Evolutionary conservation across 305 asterid genomes (phyloP).

Genomic region (Fraxinus sp.): DNA sequence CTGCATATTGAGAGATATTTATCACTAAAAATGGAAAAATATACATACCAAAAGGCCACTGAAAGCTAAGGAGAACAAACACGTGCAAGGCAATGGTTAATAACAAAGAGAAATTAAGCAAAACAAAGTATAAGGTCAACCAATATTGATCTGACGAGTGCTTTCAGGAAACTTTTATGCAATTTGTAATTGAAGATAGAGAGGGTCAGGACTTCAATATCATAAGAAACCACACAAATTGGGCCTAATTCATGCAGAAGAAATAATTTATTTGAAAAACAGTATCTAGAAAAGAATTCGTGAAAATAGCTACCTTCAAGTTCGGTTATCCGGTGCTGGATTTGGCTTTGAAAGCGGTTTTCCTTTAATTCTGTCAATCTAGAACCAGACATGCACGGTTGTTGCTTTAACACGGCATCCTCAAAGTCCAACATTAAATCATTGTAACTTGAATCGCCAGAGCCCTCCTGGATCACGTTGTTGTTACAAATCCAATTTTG

Average conservation of each 20-base stretch:
- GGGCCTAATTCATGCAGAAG: neutral
- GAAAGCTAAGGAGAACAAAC: neutral
- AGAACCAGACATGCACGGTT: conserved; percentile 63
- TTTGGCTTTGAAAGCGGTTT: conserved; percentile 58
- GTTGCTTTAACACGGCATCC: conserved; percentile 69
- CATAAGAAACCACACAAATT: conserved; percentile 17
- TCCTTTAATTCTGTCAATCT: conserved; percentile 62
- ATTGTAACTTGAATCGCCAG: conserved; percentile 53
- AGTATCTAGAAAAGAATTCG: conserved; percentile 9
- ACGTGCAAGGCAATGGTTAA: neutral
- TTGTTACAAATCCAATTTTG: conserved; percentile 16
- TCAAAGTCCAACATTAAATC: conserved; percentile 91
- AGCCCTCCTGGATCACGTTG: conserved; percentile 46
- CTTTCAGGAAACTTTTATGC: conserved; percentile 7
- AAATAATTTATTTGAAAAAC: conserved; percentile 14
- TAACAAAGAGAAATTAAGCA: conserved; percentile 1
- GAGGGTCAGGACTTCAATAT: conserved; percentile 15
- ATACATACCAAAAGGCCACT: neutral
- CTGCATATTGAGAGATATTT: neutral
- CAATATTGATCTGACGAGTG: neutral
- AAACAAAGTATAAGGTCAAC: conserved; percentile 14
- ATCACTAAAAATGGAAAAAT: neutral
- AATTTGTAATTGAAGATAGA: conserved; percentile 6
- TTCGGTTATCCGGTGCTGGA: conserved; percentile 72
- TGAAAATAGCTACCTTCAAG: conserved; percentile 73